Evolutionary conservation across 768 basidiomycete genomes (phyloP).

Genomic region (Harrya chromipes): DNA sequence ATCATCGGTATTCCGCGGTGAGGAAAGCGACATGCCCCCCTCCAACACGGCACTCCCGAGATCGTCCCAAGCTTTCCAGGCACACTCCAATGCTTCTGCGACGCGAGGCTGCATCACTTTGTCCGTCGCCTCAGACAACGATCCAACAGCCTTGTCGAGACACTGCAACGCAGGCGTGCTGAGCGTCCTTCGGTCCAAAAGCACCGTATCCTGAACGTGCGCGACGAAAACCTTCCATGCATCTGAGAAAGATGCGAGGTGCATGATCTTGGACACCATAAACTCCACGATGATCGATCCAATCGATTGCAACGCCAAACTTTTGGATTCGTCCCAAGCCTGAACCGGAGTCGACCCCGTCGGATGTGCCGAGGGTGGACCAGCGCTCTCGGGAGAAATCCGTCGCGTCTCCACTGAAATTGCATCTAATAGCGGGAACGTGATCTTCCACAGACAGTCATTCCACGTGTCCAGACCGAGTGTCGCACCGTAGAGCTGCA

Average conservation of each 20-base stretch:
- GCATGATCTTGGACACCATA: constrained; percentile 67
- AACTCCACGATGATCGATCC: constrained; percentile 85
- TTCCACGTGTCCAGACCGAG: constrained; percentile 84
- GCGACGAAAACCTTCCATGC: constrained; percentile 75
- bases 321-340: constrained; percentile 86
- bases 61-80: constrained; percentile 67
- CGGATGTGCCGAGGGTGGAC: constrained; percentile 2
- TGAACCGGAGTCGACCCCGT: constrained; percentile 30
- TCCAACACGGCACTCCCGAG: constrained; percentile 56
- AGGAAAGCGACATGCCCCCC: constrained; percentile 15
- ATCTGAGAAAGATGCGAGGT: constrained; percentile 62
- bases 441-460: constrained; percentile 86
- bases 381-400: constrained; percentile 12
- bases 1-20: constrained; percentile 9
- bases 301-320: constrained; percentile 78
- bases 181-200: constrained; percentile 63
- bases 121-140: constrained; percentile 39
- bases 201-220: constrained; percentile 67
- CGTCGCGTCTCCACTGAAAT: constrained; percentile 56
- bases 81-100: constrained; percentile 51
- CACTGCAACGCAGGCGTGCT: constrained; percentile 85
- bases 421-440: constrained; percentile 81
- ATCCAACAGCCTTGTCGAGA: constrained; percentile 73
- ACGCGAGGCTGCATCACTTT: constrained; percentile 36
- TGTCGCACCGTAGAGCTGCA: constrained; percentile 90